Percentiles rank a stretch among this genome's conserved stretches.
Evolutionary conservation across 2,329 filamentous ascomycete species (phyloP).

Genomic region (Calcarisporium arbuscula): DNA sequence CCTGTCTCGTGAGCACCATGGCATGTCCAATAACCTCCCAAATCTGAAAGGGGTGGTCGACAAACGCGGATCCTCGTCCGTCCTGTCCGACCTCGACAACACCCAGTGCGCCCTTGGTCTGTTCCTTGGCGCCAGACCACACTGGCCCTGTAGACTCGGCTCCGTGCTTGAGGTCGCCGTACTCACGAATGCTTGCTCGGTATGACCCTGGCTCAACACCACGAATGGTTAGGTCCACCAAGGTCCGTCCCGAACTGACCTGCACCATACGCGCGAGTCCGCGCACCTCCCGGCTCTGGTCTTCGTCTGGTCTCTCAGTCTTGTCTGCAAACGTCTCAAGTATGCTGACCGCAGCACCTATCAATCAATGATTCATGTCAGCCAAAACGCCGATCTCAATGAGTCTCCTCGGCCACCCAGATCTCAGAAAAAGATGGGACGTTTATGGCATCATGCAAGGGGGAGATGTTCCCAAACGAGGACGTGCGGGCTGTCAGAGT

Average conservation of each 20-base stretch:
- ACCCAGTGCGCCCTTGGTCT: constrained; percentile 57
- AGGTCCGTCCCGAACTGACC: constrained; percentile 67
- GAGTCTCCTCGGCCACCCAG: not conserved
- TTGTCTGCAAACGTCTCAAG: constrained; percentile 74
- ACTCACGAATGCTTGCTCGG: constrained; percentile 75
- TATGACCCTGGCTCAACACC: constrained; percentile 79
- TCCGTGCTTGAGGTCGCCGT: constrained; percentile 79
- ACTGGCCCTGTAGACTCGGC: constrained; percentile 77
- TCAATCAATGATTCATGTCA: constrained; percentile 8
- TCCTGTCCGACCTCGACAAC: constrained; percentile 67
- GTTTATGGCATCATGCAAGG: not conserved
- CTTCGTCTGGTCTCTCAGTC: constrained; percentile 32
- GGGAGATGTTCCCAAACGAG: not conserved
- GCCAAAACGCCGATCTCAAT: constrained; percentile 3
- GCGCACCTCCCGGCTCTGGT: constrained; percentile 55
- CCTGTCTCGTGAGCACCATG: constrained; percentile 71
- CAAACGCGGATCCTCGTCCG: constrained; percentile 71
- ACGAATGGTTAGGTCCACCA: constrained; percentile 81
- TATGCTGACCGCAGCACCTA: constrained; percentile 85
- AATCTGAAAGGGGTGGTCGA: constrained; percentile 77
- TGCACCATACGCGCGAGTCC: constrained; percentile 93
- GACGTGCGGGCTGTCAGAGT: not conserved
- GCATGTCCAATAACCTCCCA: constrained; percentile 96
- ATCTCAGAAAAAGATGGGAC: not conserved
- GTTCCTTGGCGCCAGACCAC: constrained; percentile 57